Evolutionary conservation across 441 rosid genomes (phyloP), one percentile per base, ranked within the genome.

Genomic region (Populus hybrid): DNA sequence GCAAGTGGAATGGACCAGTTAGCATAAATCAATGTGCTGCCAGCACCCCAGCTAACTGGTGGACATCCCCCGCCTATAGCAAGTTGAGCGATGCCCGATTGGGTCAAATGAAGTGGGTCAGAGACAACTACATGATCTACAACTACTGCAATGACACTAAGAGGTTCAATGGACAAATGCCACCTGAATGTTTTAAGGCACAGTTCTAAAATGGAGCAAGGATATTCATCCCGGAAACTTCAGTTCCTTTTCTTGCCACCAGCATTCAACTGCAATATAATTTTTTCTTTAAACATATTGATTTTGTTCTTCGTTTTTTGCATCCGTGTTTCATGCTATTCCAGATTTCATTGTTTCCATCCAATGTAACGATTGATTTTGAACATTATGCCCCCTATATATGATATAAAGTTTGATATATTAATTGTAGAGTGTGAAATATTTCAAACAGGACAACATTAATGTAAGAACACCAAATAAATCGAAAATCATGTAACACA

Each of bases 71-170:
- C 2, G 21, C 79, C 28, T 88, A 88, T 82, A 84, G 88, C 79
- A 90, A 84, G 74, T 81, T 92, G 40, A 88, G 87, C 81, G 1
- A 30, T 67, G 79, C 75, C 67, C 83, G 86, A 75, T 63, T 77
- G 46, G 84, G 79, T 24, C 89, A 83, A 76, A 78, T 89, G 92
- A 83, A 89, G 69, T 83, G 87, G 90, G 87, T 84, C 30, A 82
- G 90, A 77, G 78, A 86, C 32, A 88, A 89, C 75, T 82, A 87
- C 85, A 88, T 92, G 96, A 89, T 90, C 84, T 91, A 92, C 34
- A 83, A 92, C 81, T 94, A 91, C 82, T 90, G 96, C 88, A 82
- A 88, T 23, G 96, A 94, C 81, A 73, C 82, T 64, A 84, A 83
- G 69, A 81, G 98, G 76, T 94, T 89, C 86, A 83, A 86, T 0